Evolutionary conservation across 2,329 filamentous ascomycete genomes (phyloP), one percentile per base, ranked within the genome.

Genomic region (Xylaria sp.): DNA sequence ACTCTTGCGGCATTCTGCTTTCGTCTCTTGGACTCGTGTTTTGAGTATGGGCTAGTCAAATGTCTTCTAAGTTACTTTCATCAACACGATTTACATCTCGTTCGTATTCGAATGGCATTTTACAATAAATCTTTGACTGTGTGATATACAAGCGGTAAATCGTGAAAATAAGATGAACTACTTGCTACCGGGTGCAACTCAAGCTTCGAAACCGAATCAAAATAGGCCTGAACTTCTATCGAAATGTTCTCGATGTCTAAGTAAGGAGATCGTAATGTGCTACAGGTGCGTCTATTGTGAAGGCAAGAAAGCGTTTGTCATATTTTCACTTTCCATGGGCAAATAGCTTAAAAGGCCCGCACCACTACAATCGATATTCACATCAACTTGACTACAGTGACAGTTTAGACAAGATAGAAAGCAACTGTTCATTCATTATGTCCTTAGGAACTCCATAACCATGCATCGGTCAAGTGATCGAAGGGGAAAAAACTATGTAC

Each of bases 361-460:
- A 4, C 26, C 23, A 26, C 20, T 48, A 26, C 6, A 53, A 9
- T 31, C 13, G 17, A 31, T 26, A 11, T 6, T 42, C 38, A 46
- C 11, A 40, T 11, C 58, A 28, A 31, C 5, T 20, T 6, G 3
- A 4, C 6, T 1, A 40, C 1, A 44, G 15, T 31, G 7, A 33
- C 7, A 3, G 11, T 28, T 20, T 3, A 7, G 4, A 59, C 0
- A 3, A 57, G 6, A 42, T 28, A 42, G 5, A 46, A 23, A 17
- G 33, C 48, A 53, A 54, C 26, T 58, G 23, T 40, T 42, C 44
- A 59, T 62, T 65, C 51, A 42, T 58, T 33, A 51, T 17, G n/a
- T 44, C 17, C 36, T 40, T 28, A 42, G 38, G 23, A 65, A 68
- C 66, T 61, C 66, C 66, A 60, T 65, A 54, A 68, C 51, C 40